Base-by-base conservation (phyloP, 139 green algal species). In the Picochlorum sp. region DNA sequence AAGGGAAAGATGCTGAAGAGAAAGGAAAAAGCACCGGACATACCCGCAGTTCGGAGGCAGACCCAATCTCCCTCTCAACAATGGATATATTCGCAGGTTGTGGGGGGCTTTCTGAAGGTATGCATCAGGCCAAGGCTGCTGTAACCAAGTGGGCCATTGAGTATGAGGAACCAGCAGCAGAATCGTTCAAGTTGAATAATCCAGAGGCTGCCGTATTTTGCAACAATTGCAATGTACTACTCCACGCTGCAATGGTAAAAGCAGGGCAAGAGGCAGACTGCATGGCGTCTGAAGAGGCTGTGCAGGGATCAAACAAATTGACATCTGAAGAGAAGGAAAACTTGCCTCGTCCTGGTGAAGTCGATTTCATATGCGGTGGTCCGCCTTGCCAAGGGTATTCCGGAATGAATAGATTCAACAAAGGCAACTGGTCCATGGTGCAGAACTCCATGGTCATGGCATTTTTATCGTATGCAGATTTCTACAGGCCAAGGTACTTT, bases 331-430 rank as follows among this genome's bases (percentile, higher is more conserved):
- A 68, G 20, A 45, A 73, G 28, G 75, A 30, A 8, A 62, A 49
- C 13, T 79, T 97, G 67, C 90, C 90, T 3, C 9, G 45, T 45
- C 90, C 90, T 4, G 90, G 90, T 0, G 57, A 95, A 67, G 92
- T 98, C 20, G 92, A 96, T 38, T 96, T 98, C 77, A 92, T 98
- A 61, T 94, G 89, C 72, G 72, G 92, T 20, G 92, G 92, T 1
- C 92, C 92, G 0, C 92, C 92, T 54, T 98, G 92, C 85, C 90
- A 98, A 83, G 92, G 92, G 58, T 98, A 97, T 82, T 92, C 80
- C 14, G 92, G 92, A 68, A 98, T 98, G 92, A 98, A 98, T 75
- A 82, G 91, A 37, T 98, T 98, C 83, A 98, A 98, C 83, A 91
- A 94, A 81, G 79, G 91, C 73, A 89, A 90, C 72, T 97, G 92